Evolutionary conservation across 352 stramenopile genomes (phyloP).

Genomic region (Blastocystis sp.): DNA sequence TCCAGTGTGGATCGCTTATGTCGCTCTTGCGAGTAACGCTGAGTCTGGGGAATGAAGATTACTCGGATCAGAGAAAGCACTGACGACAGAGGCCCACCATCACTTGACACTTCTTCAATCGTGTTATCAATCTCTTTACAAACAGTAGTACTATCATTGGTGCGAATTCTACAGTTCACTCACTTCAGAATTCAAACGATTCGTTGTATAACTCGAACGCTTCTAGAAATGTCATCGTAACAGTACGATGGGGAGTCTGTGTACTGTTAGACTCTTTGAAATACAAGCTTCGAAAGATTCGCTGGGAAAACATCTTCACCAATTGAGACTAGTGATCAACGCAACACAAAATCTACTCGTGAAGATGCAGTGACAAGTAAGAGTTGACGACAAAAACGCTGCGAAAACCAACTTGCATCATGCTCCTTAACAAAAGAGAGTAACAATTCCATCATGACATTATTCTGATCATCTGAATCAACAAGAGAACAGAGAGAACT

Average conservation of each 20-base stretch:
- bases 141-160: background rate
- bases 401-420: background rate
- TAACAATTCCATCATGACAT: slow-evolving; percentile 4
- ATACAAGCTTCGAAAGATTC: slow-evolving; percentile 1
- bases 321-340: background rate
- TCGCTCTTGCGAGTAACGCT: background rate
- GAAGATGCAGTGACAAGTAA: background rate
- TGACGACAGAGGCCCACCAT: background rate
- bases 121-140: background rate
- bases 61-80: slow-evolving; percentile 30
- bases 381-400: slow-evolving; percentile 8
- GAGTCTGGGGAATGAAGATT: background rate
- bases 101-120: background rate
- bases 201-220: slow-evolving; percentile 16
- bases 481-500: background rate
- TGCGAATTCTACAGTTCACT: background rate
- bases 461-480: background rate
- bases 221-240: background rate
- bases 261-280: background rate
- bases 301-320: background rate
- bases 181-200: background rate
- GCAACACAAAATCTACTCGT: background rate
- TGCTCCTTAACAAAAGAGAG: slow-evolving; percentile 22
- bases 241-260: background rate
- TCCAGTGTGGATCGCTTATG: background rate